A percentile compares a stretch with the other conserved stretches of the same genome.
Evolutionary conservation across 495 filamentous ascomycete genomes (phyloP).

Genomic region (Lepidopterella palustris): DNA sequence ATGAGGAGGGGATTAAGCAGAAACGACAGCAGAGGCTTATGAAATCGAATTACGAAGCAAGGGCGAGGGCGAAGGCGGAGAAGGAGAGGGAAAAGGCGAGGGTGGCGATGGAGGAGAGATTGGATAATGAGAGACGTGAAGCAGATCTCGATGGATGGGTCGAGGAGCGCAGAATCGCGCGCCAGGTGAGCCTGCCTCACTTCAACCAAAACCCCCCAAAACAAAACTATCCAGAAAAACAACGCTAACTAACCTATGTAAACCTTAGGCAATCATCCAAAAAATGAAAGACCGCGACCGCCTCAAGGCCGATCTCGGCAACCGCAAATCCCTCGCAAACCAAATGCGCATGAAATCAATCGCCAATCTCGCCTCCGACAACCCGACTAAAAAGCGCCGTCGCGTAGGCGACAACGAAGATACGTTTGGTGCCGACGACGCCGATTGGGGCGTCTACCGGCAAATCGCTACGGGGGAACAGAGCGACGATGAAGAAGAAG

Average conservation of each 20-base stretch:
- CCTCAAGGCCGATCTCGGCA: constrained; percentile 84
- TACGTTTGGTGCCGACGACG: constrained; percentile 92
- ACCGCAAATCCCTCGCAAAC: constrained; percentile 89
- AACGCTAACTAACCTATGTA: neutral
- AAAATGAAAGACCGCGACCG: constrained; percentile 90
- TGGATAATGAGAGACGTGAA: constrained; percentile 75
- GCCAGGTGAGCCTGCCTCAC: constrained; percentile 44
- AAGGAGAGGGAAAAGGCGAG: constrained; percentile 87
- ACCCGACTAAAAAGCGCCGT: constrained; percentile 66
- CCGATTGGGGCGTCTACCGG: constrained; percentile 95
- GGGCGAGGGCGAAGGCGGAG: constrained; percentile 85
- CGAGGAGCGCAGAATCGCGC: constrained; percentile 65
- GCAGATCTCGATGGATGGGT: constrained; percentile 86
- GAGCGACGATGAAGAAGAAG: constrained; percentile 76
- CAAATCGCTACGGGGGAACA: constrained; percentile 72
- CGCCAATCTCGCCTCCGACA: constrained; percentile 92
- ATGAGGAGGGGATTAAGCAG: constrained; percentile 81
- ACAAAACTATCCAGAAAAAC: neutral
- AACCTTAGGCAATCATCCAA: constrained; percentile 53
- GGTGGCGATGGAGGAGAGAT: constrained; percentile 69
- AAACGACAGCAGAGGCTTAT: constrained; percentile 87
- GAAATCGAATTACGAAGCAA: constrained; percentile 89
- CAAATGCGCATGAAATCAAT: constrained; percentile 98
- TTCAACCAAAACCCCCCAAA: neutral
- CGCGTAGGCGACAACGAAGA: constrained; percentile 68